Base-by-base conservation (phyloP, 768 basidiomycete genomes). In the Hericium erinaceus region DNA sequence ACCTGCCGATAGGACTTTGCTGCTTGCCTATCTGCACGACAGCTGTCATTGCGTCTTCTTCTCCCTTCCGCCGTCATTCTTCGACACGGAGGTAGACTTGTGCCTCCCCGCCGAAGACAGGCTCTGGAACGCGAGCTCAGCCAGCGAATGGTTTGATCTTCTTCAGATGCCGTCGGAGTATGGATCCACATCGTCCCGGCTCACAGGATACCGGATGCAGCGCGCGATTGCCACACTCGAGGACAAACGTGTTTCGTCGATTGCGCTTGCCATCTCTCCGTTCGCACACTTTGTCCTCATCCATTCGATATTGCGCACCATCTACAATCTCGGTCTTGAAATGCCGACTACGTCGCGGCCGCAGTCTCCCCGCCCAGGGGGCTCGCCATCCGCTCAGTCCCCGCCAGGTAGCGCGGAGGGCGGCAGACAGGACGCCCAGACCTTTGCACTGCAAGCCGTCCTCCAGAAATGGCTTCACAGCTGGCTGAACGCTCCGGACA, bases 401-500 rank as follows among this genome's bases (percentile, higher is more conserved):
- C 50, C 18, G n/a, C 41, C 13, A 54, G 48, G 24, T 20, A 24
- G n/a, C 24, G 51, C n/a, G 33, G 56, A 60, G 1, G 39, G n/a
- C 13, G 12, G 51, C 22, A 4, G 40, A 18, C 40, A 26, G 33
- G 56, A 60, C 54, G 58, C 58, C 50, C 60, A 68, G 48, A 57
- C 67, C 22, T 58, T 73, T 59, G 63, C 67, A 18, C 69, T 74
- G 33, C 78, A 81, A 61, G 75, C 71, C 60, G 72, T 75, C 5
- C 68, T 82, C 13, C 77, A 80, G 59, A 79, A 77, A 60, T 81
- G 80, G 80, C 67, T 80, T 39, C 74, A 76, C 54, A 72, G 75
- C 60, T 81, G 80, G 80, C 63, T 71, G 50, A 24, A 54, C 39
- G 56, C 58, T 3, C 48, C 58, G 11, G 54, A 61, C 22, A 56